Base-by-base conservation (phyloP, 2,329 filamentous ascomycete genomes). In the Alternaria tenuissima region DNA sequence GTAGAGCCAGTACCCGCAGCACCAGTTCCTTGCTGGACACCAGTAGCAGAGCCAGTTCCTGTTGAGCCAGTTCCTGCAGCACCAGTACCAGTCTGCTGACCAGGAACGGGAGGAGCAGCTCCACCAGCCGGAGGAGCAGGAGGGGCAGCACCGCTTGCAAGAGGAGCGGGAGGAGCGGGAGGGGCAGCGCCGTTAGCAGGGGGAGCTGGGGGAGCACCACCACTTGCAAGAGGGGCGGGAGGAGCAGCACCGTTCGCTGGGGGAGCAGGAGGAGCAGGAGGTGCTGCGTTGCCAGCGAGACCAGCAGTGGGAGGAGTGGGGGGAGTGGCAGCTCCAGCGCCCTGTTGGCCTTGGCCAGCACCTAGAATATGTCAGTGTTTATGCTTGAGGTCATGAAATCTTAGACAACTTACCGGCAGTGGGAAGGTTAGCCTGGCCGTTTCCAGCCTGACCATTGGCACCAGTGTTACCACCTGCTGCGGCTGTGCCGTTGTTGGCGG, bases 401-500 rank as follows among this genome's bases (percentile, higher is more conserved):
- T 24, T 4, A 49, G 3, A 26, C 8, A 8, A 49, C 46, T 24
- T 49, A 49, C 49, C 49, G 11, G 49, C 36, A 26, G 34, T 26
- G 18, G 49, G 39, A 24, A 22, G 39, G 3, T 42, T 42, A 12
- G 39, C 20, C 41, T 52, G 49, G 22, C 34, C 36, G 24, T 30
- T 52, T 18, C 32, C 49, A 28, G 49, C 22, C 16, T 49, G 46
- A 22, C 46, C 49, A 11, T 26, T 43, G 8, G 34, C 36, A 39
- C n/a, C 48, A 14, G 24, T 44, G 28, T 26, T 49, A 26, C 46
- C 41, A 26, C 42, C 42, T 18, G 46, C 58, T 12, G 41, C 43
- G 36, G 41, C 54, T 38, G 54, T 57, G n/a, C 32, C 43, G 36
- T 61, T 57, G 34, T 61, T 58, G n/a, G 43, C 38, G 20, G 34